These are phyloP conservation scores for Pseudozyma sp. DNA, from an alignment of 1,284 basidiomycete species.

Conservation along the genomic window DNA sequence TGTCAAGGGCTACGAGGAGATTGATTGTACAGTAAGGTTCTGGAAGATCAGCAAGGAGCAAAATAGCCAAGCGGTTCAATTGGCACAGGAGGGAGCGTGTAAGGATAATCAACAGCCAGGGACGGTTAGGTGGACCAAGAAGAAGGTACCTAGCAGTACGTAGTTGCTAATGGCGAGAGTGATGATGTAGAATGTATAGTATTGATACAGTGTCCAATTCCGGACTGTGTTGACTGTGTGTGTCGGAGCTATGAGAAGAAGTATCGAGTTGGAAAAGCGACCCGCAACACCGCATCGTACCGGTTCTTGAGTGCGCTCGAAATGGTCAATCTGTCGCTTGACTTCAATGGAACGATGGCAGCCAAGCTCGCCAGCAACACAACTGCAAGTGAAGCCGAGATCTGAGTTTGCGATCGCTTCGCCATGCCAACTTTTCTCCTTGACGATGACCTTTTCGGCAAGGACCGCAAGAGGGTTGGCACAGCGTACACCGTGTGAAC, in stretches of 20 bases:
- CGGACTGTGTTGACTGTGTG: too few relatives aligned
- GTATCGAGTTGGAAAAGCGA: slow-evolving; percentile 20
- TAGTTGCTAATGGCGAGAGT: background rate
- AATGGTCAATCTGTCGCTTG: slow-evolving; percentile 12
- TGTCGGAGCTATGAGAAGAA: slow-evolving; percentile 7
- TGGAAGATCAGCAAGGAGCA: slow-evolving; percentile 60
- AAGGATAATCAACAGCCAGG: slow-evolving; percentile 59
- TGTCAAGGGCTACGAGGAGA: slow-evolving; percentile 60
- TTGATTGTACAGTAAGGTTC: slow-evolving; percentile 67
- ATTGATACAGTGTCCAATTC: background rate
- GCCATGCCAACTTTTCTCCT: background rate
- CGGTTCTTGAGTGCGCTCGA: slow-evolving; percentile 29
- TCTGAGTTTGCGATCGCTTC: slow-evolving; percentile 2
- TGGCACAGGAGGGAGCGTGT: slow-evolving; percentile 61
- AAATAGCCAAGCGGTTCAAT: slow-evolving; percentile 42
- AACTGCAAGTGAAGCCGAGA: slow-evolving; percentile 1
- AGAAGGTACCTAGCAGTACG: slow-evolving; percentile 24
- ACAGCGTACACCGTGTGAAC: slow-evolving; percentile 28
- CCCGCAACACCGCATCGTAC: slow-evolving; percentile 31
- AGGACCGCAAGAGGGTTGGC: slow-evolving; percentile 12
- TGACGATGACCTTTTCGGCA: background rate
- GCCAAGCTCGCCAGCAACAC: slow-evolving; percentile 26
- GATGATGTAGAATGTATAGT: background rate
- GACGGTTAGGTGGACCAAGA: slow-evolving; percentile 64
- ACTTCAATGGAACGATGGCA: slow-evolving; percentile 19